phyloP scores from a whole-genome alignment of 305 asterid species.

The Stenogyne calaminthoides region DNA sequence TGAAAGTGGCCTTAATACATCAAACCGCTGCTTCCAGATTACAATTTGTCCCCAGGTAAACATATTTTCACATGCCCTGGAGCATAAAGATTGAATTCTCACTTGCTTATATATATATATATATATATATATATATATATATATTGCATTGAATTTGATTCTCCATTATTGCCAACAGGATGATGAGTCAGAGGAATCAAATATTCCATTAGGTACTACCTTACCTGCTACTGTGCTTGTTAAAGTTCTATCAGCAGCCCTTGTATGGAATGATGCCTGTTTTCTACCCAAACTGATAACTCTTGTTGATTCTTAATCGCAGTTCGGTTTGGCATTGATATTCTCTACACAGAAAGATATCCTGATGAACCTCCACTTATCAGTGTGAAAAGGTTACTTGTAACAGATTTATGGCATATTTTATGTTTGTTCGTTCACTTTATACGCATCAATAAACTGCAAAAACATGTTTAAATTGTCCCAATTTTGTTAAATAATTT shows the following conservation, averaged over 20 bases:
- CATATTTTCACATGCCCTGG: not conserved
- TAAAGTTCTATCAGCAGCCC: conserved; percentile 27
- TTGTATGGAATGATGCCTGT: conserved; percentile 19
- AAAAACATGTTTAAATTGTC: not conserved
- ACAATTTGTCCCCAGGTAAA: conserved; percentile 72
- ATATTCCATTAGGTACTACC: conserved; percentile 56
- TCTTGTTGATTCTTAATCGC: conserved; percentile 35
- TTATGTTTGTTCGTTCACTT: not conserved
- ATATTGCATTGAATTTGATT: conserved; percentile 15
- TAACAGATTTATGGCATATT: conserved; percentile 8
- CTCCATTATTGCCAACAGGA: conserved; percentile 53
- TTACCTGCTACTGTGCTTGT: conserved; percentile 15
- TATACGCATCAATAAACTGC: not conserved
- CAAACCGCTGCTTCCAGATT: conserved; percentile 62
- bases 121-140: not conserved
- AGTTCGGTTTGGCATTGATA: conserved; percentile 78
- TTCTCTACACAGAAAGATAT: conserved; percentile 93
- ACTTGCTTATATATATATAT: not conserved
- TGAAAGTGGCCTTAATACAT: conserved; percentile 88
- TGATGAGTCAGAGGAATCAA: conserved; percentile 66
- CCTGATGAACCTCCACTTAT: conserved; percentile 97
- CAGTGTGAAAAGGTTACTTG: conserved; percentile 58
- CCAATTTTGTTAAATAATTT: conserved; percentile 10
- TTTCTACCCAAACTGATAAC: conserved; percentile 26
- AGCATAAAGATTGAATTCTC: conserved; percentile 14